Conservation (phyloP, 441 rosid genomes). For the California macrophylla region DNA sequence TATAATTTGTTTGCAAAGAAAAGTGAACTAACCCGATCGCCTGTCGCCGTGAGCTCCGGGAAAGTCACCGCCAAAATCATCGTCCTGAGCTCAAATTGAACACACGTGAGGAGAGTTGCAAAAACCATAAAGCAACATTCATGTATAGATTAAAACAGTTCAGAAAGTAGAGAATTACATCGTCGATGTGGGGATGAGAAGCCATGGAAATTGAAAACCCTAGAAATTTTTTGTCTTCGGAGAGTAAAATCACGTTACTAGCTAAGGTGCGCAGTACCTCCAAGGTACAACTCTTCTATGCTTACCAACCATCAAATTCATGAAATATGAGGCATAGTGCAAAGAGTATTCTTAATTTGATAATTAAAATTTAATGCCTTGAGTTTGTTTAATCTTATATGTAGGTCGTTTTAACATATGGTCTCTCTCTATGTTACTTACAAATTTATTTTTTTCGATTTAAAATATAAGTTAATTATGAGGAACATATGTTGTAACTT, state of each 20-base stretch:
- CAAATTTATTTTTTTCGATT: too few species aligned
- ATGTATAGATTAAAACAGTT: not conserved
- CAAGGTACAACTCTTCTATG: too few species aligned
- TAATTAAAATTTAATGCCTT: too few species aligned
- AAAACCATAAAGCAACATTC: not conserved
- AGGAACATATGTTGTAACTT: too few species aligned
- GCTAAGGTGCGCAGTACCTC: not conserved
- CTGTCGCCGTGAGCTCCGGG: constrained; percentile 35
- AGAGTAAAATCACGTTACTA: not conserved
- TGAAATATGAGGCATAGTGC: too few species aligned
- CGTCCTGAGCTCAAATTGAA: constrained; percentile 35
- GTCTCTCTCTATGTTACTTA: too few species aligned
- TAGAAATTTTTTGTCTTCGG: constrained; percentile 21
- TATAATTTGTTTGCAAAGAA: not conserved
- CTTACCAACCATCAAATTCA: too few species aligned
- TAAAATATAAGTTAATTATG: too few species aligned
- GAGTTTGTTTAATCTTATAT: too few species aligned
- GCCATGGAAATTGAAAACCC: constrained; percentile 46
- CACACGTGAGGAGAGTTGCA: constrained; percentile 1
- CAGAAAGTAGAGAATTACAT: constrained; percentile 24
- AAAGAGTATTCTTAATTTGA: too few species aligned
- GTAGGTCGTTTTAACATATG: too few species aligned
- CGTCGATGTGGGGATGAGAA: constrained; percentile 44
- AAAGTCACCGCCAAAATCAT: constrained; percentile 81
- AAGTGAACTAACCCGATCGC: constrained; percentile 42